Conservation (phyloP, 257 asterid species). For the Ocimum tenuiflorum region DNA sequence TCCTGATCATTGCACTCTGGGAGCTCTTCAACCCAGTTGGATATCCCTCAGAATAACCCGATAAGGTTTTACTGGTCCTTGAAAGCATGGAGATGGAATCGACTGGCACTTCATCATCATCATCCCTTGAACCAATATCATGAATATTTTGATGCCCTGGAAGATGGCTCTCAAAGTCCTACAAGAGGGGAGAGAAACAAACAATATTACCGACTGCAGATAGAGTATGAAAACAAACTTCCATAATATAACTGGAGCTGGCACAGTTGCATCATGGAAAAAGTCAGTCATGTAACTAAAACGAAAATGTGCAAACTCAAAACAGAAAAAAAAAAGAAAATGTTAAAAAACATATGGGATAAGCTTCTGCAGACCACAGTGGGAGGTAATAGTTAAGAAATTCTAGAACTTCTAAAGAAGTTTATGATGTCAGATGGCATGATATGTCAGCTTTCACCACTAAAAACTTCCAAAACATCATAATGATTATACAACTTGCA, state of each 20-base stretch:
- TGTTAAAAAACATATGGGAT: too few species aligned
- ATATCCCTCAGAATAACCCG: constrained; percentile 41
- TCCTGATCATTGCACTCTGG: constrained; percentile 26
- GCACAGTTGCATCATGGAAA: background rate
- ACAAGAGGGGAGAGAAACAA: constrained; percentile 22
- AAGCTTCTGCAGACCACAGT: too few species aligned
- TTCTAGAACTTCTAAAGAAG: too few species aligned
- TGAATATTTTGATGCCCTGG: constrained; percentile 31
- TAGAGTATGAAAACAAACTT: background rate
- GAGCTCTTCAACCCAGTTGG: constrained; percentile 36
- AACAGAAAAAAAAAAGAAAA: background rate
- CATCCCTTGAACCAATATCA: constrained; percentile 34
- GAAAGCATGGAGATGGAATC: constrained; percentile 48
- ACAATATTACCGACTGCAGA: background rate
- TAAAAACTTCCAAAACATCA: too few species aligned
- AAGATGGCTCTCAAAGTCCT: constrained; percentile 42
- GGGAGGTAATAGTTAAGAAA: too few species aligned
- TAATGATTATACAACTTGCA: too few species aligned
- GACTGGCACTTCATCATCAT: constrained; percentile 51
- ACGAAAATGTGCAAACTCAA: background rate
- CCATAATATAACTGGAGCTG: background rate
- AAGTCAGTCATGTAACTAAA: background rate
- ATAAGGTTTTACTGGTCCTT: constrained; percentile 26
- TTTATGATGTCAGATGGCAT: too few species aligned
- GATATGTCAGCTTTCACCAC: too few species aligned